Evolutionary conservation across 2,329 filamentous ascomycete genomes (phyloP).

Genomic region (Boeremia exigua): DNA sequence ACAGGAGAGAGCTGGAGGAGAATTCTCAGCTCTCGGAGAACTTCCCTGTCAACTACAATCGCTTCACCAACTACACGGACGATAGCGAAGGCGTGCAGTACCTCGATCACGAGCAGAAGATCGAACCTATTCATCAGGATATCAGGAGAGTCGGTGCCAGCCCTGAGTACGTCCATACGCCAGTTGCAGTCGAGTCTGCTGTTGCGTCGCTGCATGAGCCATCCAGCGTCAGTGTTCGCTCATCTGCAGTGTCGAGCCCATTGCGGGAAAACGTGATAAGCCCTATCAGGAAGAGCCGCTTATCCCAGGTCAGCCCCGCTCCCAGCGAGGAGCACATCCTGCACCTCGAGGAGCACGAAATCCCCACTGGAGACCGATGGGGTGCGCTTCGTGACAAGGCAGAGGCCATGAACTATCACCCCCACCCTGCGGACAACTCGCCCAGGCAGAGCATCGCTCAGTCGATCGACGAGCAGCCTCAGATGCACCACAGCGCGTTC

Average conservation of each 20-base stretch:
- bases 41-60: conserved; percentile 58
- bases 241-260: conserved; percentile 37
- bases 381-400: conserved; percentile 52
- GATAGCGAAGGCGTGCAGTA: conserved; percentile 62
- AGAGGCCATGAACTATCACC: conserved; percentile 40
- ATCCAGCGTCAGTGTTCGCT: conserved; percentile 68
- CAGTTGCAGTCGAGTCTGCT: conserved; percentile 79
- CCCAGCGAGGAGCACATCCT: conserved; percentile 20
- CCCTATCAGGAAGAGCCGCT: conserved; percentile 30
- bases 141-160: conserved; percentile 75
- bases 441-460: conserved; percentile 62
- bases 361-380: conserved; percentile 44
- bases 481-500: conserved; percentile 72
- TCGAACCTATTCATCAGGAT: conserved; percentile 67
- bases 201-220: conserved; percentile 90
- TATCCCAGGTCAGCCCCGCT: conserved; percentile 35
- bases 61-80: conserved; percentile 59
- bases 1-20: conserved; percentile 54
- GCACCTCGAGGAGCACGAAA: conserved; percentile 28
- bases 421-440: conserved; percentile 50
- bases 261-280: conserved; percentile 26
- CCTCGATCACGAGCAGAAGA: conserved; percentile 57
- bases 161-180: conserved; percentile 76
- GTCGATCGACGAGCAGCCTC: conserved; percentile 55
- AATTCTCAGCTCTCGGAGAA: conserved; percentile 50